Evolutionary conservation across 2,329 filamentous ascomycete species (phyloP).

Genomic region (Penicillium sp.): DNA sequence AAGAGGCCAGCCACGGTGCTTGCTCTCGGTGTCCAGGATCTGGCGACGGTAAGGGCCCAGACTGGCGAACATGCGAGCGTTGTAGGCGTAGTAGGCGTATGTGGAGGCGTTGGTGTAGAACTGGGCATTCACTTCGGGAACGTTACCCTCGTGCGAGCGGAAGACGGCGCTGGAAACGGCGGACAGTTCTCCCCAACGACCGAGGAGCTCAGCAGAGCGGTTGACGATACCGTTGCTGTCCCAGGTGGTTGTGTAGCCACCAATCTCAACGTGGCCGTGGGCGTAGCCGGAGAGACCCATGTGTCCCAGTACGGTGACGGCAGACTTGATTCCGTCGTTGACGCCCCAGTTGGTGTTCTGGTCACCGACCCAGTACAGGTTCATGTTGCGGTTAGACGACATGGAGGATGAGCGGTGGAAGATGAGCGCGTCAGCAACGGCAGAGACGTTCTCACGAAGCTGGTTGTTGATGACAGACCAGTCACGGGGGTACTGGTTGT

Average conservation of each 20-base stretch:
- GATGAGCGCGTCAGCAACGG: slow-evolving; percentile 31
- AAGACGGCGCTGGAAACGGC: slow-evolving; percentile 36
- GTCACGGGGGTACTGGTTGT: slow-evolving; percentile 36
- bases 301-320: slow-evolving; percentile 35
- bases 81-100: slow-evolving; percentile 38
- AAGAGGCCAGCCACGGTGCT: slow-evolving; percentile 21
- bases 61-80: slow-evolving; percentile 36
- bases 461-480: slow-evolving; percentile 36
- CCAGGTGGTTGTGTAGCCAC: slow-evolving; percentile 37
- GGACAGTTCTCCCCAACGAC: slow-evolving; percentile 39
- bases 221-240: slow-evolving; percentile 30
- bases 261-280: slow-evolving; percentile 37
- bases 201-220: slow-evolving; percentile 35
- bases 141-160: slow-evolving; percentile 41
- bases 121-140: slow-evolving; percentile 37
- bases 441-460: slow-evolving; percentile 26
- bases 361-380: slow-evolving; percentile 42
- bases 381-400: slow-evolving; percentile 33
- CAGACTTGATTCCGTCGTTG: slow-evolving; percentile 38
- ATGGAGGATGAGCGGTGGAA: slow-evolving; percentile 39
- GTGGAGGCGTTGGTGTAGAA: slow-evolving; percentile 38
- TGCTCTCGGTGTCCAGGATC: slow-evolving; percentile 28
- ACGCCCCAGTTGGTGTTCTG: slow-evolving; percentile 35
- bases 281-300: slow-evolving; percentile 39
- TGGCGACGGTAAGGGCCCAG: slow-evolving; percentile 33